Base-by-base conservation (phyloP, 345 rosid genomes). In the Stellera chamaejasme region DNA sequence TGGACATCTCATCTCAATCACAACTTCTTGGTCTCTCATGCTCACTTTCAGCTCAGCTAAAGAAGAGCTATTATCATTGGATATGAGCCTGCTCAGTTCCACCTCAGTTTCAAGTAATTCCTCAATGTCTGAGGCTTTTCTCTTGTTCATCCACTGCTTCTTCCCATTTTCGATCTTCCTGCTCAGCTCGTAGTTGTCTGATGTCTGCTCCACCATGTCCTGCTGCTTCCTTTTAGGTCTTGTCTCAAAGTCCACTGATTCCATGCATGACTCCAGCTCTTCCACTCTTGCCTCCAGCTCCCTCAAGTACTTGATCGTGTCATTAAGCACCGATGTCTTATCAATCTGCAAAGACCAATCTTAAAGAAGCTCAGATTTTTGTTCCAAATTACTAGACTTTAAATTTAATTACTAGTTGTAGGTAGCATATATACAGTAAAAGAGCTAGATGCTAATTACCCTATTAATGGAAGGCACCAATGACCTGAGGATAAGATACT, bases 221-320 rank as follows among this genome's bases (percentile, higher is more conserved):
- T 65, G 59, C 25, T 61, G 61, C 14, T 72, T 79, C 66, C 69
- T 65, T 67, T 60, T 65, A 15, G 75, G 64, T 63, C 60, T 76
- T 60, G 77, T 70, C 48, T 62, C 74, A 50, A 68, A 52, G 52
- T 79, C 81, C 49, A 75, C 69, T 0, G 79, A 79, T 54, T 78
- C 84, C 77, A 61, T 76, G 72, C 90, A 81, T 47, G 93, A 88
- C 70, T 88, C 86, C 54, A 85, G 61, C 63, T 82, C 90, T 64
- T 82, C 90, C 4, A 88, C 88, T 63, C 83, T 77, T 46, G 80
- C 80, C 63, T 81, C 83, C 13, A 83, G 85, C 64, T 72, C 83
- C 66, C 74, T 71, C 54, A 81, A 65, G 81, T 83, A 81, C 50
- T 64, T 72, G 46, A 79, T 83, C 46, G 86, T 81, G 72, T 77